Base-by-base conservation (phyloP, 73 alveolate species). In the Paraurostyla sp. region DNA sequence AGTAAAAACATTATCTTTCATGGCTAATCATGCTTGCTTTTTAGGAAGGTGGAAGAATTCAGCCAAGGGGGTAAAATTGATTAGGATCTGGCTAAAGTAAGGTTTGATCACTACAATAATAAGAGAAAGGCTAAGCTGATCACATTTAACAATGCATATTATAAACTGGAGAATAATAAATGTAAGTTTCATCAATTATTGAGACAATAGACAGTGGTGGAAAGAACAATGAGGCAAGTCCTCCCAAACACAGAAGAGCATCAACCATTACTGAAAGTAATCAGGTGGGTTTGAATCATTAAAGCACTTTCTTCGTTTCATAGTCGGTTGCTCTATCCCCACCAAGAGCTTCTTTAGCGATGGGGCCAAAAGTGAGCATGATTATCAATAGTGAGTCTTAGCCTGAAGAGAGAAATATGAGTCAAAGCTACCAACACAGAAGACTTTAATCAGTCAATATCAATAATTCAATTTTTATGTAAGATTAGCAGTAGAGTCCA, bases 21-120 rank as follows among this genome's bases (percentile, higher is more conserved):
- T n/a, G n/a, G n/a, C n/a, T n/a, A n/a, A n/a, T n/a, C n/a, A n/a
- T n/a, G n/a, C n/a, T n/a, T n/a, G n/a, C n/a, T n/a, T n/a, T 13
- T 2, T 73, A 73, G 86, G 33, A 48, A 43, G 48, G 3, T 73
- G 23, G 71, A 73, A 3, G 86, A 73, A 2, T 73, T 73, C 51
- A 43, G 51, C 3, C 22, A 73, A 43, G 30, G 46, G 25, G 86
- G 86, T 3, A 73, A 73, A 27, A 9, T 29, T 1, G 71, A 73
- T 73, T 4, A 6, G 2, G 86, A 73, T 73, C 22, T 73, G 3
- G 65, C 71, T 20, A 48, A 73, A 30, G 71, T 73, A 11, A 22
- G 86, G 49, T 46, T 33, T 4, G 86, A 73, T 7, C 86, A 73
- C 49, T 73, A 73, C 32, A 49, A 73, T 25, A 42, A 73, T 27